Evolutionary conservation across 2,329 filamentous ascomycete species (phyloP).

Genomic region (Lasiodiplodia hormozganensis): DNA sequence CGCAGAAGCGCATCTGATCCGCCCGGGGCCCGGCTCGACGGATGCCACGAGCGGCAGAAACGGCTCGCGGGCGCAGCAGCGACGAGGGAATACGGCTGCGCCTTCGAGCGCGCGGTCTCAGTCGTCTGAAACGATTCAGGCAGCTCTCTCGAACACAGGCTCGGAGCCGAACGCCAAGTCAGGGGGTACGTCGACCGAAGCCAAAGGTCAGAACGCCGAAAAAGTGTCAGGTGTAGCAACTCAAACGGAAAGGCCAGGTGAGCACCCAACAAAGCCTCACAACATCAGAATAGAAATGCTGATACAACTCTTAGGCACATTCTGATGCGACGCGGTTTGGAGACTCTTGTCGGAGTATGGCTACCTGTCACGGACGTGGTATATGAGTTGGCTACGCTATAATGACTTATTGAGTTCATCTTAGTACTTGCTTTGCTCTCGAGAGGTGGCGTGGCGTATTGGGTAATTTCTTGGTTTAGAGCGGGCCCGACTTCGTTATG

Average conservation of each 20-base stretch:
- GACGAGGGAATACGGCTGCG: neutral
- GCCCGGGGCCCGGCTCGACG: neutral
- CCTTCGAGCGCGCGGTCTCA: neutral
- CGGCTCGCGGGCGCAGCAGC: neutral
- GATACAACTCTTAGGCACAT: neutral
- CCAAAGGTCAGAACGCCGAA: neutral
- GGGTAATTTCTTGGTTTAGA: too few relatives aligned
- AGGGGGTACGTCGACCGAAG: neutral
- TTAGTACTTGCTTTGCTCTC: too few relatives aligned
- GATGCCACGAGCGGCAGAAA: neutral
- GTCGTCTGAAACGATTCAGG: neutral
- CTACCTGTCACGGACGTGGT: too few relatives aligned
- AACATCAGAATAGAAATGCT: neutral
- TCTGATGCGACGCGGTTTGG: neutral
- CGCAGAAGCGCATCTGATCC: neutral
- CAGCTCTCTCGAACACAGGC: neutral
- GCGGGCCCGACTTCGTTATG: too few relatives aligned
- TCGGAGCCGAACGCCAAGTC: neutral
- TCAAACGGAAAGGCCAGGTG: conserved; percentile 5
- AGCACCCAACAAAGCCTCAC: neutral
- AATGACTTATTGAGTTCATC: too few relatives aligned
- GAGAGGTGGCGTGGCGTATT: too few relatives aligned
- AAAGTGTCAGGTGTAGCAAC: neutral
- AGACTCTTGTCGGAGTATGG: neutral
- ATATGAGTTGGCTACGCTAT: too few relatives aligned